These are phyloP conservation scores for Delitschia confertaspora DNA, from an alignment of 495 filamentous ascomycete species.

Conservation along the genomic window DNA sequence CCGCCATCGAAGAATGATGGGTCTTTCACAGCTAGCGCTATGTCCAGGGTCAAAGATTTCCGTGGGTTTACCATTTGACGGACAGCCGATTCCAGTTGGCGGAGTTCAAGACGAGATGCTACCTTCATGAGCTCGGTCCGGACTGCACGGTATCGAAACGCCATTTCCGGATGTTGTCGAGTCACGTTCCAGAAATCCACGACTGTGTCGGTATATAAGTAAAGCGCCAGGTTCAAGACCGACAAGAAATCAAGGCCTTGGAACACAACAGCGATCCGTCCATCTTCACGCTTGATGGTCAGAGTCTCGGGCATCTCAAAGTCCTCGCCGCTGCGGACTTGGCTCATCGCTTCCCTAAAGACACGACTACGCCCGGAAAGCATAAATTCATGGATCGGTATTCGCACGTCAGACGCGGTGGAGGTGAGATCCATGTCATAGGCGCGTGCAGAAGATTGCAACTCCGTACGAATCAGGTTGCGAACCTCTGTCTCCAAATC, in stretches of 20 bases:
- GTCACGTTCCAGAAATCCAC: constrained; percentile 78
- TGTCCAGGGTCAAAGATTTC: constrained; percentile 55
- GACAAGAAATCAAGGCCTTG: constrained; percentile 63
- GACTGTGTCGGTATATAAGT: constrained; percentile 69
- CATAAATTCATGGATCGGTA: constrained; percentile 80
- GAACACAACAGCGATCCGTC: constrained; percentile 48
- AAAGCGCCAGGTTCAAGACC: constrained; percentile 68
- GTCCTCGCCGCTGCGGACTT: constrained; percentile 36
- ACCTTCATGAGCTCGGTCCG: constrained; percentile 76
- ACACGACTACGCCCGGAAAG: constrained; percentile 62
- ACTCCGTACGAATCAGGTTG: constrained; percentile 32
- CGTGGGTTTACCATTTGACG: constrained; percentile 60
- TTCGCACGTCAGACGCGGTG: constrained; percentile 53
- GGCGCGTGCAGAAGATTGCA: constrained; percentile 24
- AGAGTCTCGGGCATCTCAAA: constrained; percentile 49
- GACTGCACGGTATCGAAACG: constrained; percentile 63
- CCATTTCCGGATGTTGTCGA: constrained; percentile 51
- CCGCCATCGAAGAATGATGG: constrained; percentile 60
- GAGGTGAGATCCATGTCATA: constrained; percentile 45
- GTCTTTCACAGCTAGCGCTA: constrained; percentile 57
- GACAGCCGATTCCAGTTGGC: constrained; percentile 61
- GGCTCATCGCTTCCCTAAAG: constrained; percentile 52
- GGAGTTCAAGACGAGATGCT: constrained; percentile 56
- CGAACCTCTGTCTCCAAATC: constrained; percentile 36
- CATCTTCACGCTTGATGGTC: constrained; percentile 45